Evolutionary conservation across 176 grass and related monocot species (phyloP), one percentile per base, ranked within the genome.

Genomic region (Pharus latifolius): DNA sequence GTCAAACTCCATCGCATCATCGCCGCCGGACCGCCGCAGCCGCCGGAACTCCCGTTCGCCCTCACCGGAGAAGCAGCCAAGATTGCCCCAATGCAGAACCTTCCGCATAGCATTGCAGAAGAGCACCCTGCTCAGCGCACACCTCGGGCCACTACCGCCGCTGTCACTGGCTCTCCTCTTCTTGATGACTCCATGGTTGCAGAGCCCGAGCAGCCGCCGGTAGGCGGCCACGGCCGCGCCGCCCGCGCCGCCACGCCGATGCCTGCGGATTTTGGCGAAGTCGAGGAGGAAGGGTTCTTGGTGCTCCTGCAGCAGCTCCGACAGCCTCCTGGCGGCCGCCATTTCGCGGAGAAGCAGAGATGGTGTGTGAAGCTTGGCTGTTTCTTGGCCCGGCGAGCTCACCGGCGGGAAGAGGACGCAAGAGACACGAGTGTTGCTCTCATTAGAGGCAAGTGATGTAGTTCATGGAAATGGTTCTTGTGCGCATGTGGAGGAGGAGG

Each of bases 211-310:
- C 46, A 99, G 54, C 35, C 76, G 76, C 23, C 69, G 74, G 75
- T 81, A 92, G 23, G 49, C 78, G 24, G 38, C 78, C 62, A 73
- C 22, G 25, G 95, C 6, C 0, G 24, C 17, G 0, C 70, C 63
- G 10, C 29, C 24, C n/a, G 0, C 25, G 10, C 76, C 58, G 34
- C 23, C 29, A 58, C 76, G 77, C 31, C 50, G 70, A 0, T 35
- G 56, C 55, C 56, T 22, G 18, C 57, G 23, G 4, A 18, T 6
- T 47, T 58, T 74, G 72, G 75, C 12, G 34, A 73, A 72, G 28
- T 99, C 96, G 74, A 95, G 41, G 12, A 99, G 87, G 71, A 95
- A 99, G 25, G 96, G 96, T 60, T 99, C 96, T 65, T 99, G 96
- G 61, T 95, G 90, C 79, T 99, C 96, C 67, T 86, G 80, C 26